Conservation (phyloP, 208 protist genomes). For the Trichomonas tenax region DNA sequence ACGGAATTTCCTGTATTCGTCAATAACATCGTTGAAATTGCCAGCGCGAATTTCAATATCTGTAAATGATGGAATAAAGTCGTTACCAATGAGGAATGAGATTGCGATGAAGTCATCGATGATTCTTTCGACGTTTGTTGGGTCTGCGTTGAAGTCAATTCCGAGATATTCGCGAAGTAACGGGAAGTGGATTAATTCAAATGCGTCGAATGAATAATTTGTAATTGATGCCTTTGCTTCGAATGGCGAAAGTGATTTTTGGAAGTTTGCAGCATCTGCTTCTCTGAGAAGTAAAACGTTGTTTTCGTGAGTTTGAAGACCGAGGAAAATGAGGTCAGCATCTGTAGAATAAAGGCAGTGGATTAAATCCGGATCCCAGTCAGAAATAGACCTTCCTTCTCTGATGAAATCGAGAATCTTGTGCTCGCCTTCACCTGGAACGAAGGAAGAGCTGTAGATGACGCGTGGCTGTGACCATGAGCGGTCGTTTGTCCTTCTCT, state of each 20-base stretch:
- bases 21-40: constrained; percentile 26
- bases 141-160: neutral
- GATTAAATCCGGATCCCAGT: constrained; percentile 72
- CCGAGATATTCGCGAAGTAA: constrained; percentile 11
- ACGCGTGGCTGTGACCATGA: constrained; percentile 67
- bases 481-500: neutral
- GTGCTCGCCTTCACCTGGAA: constrained; percentile 94
- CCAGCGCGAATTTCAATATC: constrained; percentile 76
- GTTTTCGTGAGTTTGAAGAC: constrained; percentile 77
- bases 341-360: constrained; percentile 86
- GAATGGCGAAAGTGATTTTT: neutral
- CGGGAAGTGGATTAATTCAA: constrained; percentile 18
- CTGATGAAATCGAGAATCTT: constrained; percentile 98
- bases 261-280: constrained; percentile 54
- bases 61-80: constrained; percentile 87
- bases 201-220: neutral
- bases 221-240: neutral
- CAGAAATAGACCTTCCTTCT: constrained; percentile 46
- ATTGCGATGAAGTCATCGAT: constrained; percentile 44
- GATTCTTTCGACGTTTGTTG: constrained; percentile 25
- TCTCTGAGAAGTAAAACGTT: constrained; percentile 86
- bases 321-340: constrained; percentile 90
- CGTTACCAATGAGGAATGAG: constrained; percentile 88
- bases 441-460: constrained; percentile 38
- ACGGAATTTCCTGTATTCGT: neutral